Conservation (phyloP, 306 rosid species). For the Quercus alba region DNA sequence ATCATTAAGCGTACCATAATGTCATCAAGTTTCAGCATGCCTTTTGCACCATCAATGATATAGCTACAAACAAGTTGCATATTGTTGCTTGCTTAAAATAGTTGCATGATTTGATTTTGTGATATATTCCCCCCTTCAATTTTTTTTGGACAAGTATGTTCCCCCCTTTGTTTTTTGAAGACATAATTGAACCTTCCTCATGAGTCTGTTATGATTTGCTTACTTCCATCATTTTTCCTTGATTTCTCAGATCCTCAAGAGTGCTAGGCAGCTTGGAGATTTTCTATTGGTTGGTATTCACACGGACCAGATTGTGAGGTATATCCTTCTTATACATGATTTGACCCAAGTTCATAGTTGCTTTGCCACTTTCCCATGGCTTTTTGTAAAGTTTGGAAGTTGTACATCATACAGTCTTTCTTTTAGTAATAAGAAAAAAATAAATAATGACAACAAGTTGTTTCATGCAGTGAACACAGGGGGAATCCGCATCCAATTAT, state of each 20-base stretch:
- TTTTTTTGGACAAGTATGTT: not conserved
- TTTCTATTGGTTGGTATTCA: constrained; percentile 91
- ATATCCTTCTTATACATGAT: constrained; percentile 18
- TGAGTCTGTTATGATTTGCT: constrained; percentile 7
- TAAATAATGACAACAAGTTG: not conserved
- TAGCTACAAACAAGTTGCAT: constrained; percentile 11
- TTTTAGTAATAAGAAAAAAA: not conserved
- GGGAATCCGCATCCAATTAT: constrained; percentile 80
- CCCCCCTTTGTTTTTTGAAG: not conserved
- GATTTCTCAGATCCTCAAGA: constrained; percentile 70
- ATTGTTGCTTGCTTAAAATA: not conserved
- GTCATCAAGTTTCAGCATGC: not conserved
- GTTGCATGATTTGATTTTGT: constrained; percentile 11
- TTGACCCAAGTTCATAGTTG: constrained; percentile 6
- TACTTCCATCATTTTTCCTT: constrained; percentile 13
- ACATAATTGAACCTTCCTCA: not conserved
- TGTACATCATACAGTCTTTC: not conserved
- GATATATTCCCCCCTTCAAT: not conserved
- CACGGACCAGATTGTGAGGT: constrained; percentile 85
- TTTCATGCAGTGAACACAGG: constrained; percentile 62
- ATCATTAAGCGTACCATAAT: not conserved
- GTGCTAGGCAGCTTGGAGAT: constrained; percentile 92
- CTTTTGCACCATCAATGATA: not conserved
- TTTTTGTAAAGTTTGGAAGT: not conserved
- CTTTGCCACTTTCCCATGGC: not conserved